Evolutionary conservation across 2,329 filamentous ascomycete genomes (phyloP), one percentile per base, ranked within the genome.

Genomic region (Claviceps spartinae): DNA sequence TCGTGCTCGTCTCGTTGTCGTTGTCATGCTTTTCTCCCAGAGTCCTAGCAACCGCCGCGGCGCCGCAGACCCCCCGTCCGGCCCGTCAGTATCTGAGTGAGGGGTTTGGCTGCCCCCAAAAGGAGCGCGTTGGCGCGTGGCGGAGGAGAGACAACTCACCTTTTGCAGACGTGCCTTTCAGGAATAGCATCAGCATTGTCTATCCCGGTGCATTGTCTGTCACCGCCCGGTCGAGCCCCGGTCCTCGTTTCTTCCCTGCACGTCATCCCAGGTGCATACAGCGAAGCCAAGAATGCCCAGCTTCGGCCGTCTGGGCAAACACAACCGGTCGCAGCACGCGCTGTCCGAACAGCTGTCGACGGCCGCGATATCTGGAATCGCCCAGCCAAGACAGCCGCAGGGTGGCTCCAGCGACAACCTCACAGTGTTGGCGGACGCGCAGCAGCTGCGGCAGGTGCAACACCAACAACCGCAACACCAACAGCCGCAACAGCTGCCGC

Each of bases 281-380:
- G 4, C 47, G 52, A 52, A 45, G 54, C 55, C 51, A 56, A 66
- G 58, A 55, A 79, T 79, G 76, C 74, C 71, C 61, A 66, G 67
- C 66, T 78, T 78, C 66, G 69, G 70, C 67, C 75, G 75, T 63
- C 67, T 77, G 64, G 71, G 72, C 63, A 78, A 70, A 69, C 72
- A 76, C 69, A 77, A 76, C 62, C 74, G 75, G 60, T 77, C 77
- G 64, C 77, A 78, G 68, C 75, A 77, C 62, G 72, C 73, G 57
- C 69, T 78, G 60, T 67, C 69, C 60, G 75, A 76, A 62, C 64
- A 67, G 59, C 66, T 67, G 63, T 59, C 66, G 61, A 55, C 65
- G 60, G 48, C 47, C 50, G 48, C 22, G 60, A 55, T 67, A 62
- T 55, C 65, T 61, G 55, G 59, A 53, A 34, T 3, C 67, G 57